These are phyloP conservation scores for Ceratobasidium sp. DNA, from an alignment of 1,284 basidiomycete species.

Conservation along the genomic window DNA sequence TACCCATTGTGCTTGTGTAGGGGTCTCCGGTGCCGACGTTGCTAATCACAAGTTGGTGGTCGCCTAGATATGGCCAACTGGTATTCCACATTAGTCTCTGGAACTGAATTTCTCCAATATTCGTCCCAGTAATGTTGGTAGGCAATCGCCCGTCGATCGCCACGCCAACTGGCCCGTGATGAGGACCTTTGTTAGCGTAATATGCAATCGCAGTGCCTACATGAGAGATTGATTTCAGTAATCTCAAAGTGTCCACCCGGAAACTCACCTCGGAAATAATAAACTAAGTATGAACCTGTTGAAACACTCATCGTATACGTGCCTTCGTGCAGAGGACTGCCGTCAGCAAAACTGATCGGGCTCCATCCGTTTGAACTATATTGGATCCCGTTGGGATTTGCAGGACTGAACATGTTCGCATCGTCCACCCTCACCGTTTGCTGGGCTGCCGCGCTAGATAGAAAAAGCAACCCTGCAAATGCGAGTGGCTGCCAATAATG, in stretches of 20 bases:
- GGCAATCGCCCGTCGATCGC: constrained; percentile 1
- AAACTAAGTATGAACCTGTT: constrained; percentile 7
- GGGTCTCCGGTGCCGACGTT: neutral
- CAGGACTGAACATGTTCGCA: neutral
- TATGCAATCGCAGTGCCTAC: constrained; percentile 17
- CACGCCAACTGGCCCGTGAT: neutral
- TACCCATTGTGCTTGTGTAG: neutral
- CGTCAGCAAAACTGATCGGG: neutral
- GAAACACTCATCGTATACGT: neutral
- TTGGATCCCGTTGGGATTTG: constrained; percentile 11
- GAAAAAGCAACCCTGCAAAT: neutral
- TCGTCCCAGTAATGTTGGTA: neutral
- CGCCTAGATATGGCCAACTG: neutral
- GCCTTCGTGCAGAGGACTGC: neutral
- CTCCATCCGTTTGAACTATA: constrained; percentile 3
- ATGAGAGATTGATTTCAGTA: neutral
- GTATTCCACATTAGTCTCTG: neutral
- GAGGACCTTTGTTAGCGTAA: neutral
- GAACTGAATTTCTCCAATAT: neutral
- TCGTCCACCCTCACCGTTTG: constrained; percentile 9
- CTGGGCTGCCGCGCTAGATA: neutral
- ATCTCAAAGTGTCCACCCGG: neutral
- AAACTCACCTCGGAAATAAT: constrained; percentile 12
- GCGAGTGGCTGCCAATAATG: neutral
- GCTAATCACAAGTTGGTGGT: constrained; percentile 17